Conservation (phyloP, 768 basidiomycete genomes). For the Epithele typhae region DNA sequence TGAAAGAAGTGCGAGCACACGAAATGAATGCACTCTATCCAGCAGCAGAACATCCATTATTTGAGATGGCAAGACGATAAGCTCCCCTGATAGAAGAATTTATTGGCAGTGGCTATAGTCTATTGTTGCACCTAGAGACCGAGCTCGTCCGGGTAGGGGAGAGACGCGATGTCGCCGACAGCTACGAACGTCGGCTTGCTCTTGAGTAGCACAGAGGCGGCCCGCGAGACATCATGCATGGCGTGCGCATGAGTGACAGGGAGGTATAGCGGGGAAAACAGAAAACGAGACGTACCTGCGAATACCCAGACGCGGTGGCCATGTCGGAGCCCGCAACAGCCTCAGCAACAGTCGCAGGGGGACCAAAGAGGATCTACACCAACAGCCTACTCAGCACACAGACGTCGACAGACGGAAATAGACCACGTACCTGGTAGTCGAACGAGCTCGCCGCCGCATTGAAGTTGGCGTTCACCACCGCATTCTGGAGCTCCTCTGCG, state of each 20-base stretch:
- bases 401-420: no score
- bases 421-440: no score
- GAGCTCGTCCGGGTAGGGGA: constrained; percentile 84
- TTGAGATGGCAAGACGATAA: no score
- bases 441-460: constrained; percentile 58
- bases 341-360: constrained; percentile 51
- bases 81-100: not conserved
- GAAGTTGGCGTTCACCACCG: constrained; percentile 88
- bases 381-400: no score
- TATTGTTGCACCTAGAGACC: constrained; percentile 49
- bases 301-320: constrained; percentile 59
- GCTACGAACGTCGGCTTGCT: constrained; percentile 84
- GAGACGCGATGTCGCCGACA: constrained; percentile 68
- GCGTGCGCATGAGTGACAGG: no score
- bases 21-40: no score
- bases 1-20: no score
- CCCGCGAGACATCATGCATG: no score
- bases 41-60: no score
- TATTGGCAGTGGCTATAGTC: constrained; percentile 4
- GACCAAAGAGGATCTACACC: constrained; percentile 58
- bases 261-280: no score
- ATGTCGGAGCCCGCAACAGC: constrained; percentile 68
- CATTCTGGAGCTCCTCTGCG: constrained; percentile 71
- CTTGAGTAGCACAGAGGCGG: constrained; percentile 60
- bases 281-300: constrained; percentile 73